Evolutionary conservation across 2,329 filamentous ascomycete genomes (phyloP).

Genomic region (Alternaria solani): DNA sequence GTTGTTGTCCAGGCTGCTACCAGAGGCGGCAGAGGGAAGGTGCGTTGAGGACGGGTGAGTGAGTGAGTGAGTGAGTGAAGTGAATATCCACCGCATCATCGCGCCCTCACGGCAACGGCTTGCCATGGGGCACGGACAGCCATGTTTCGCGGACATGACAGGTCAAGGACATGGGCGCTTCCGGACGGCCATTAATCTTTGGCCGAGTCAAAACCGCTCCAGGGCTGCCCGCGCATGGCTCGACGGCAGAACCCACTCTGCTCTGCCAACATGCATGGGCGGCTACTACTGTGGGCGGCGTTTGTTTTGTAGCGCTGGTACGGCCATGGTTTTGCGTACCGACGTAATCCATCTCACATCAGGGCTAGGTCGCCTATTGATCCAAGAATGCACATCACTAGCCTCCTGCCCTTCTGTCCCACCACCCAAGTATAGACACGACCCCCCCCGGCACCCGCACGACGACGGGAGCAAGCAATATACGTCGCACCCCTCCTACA

Average conservation of each 20-base stretch:
- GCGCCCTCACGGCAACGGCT: background rate
- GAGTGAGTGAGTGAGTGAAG: background rate
- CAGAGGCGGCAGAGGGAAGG: background rate
- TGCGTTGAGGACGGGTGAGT: background rate
- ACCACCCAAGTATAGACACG: conserved; percentile 14
- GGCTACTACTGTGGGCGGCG: background rate
- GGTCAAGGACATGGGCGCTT: conserved; percentile 2
- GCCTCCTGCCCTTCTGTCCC: conserved; percentile 3
- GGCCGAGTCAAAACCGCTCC: conserved; percentile 4
- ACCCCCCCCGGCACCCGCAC: conserved; percentile 6
- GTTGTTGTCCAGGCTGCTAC: background rate
- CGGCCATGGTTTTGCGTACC: conserved; percentile 7
- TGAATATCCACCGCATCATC: background rate
- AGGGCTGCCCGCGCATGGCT: conserved; percentile 4
- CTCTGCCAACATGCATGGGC: background rate
- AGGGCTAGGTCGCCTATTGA: conserved; percentile 2
- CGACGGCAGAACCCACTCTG: background rate
- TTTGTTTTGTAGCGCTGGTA: conserved; percentile 1
- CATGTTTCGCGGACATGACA: conserved; percentile 6
- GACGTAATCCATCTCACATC: conserved; percentile 7
- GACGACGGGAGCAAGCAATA: conserved; percentile 6
- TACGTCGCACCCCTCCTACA: background rate
- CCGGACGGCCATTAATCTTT: background rate
- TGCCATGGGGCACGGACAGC: conserved; percentile 5
- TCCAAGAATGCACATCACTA: conserved; percentile 6